Base-by-base conservation (phyloP, 1,284 basidiomycete species). In the Farysia itapuensis region DNA sequence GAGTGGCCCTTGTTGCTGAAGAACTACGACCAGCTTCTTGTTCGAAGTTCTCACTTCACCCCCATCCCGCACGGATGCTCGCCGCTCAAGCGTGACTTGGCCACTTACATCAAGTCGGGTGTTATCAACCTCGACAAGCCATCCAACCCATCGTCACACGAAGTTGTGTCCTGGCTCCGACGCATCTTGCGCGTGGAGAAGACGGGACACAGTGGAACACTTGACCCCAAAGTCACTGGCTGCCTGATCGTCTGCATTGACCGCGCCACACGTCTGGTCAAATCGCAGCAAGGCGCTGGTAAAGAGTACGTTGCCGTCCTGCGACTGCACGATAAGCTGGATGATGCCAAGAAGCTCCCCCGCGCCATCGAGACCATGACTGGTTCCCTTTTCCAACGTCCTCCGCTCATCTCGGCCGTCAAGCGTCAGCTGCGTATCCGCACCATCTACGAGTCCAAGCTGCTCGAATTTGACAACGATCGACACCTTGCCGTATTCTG, bases 51-150 rank as follows among this genome's bases (percentile, higher is more conserved):
- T 52, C 95, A 99, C 81, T 99, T 97, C 78, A 98, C 95, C 7
- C 95, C 95, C 60, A 96, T 99, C 74, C 91, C 94, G 80, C 84
- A 58, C 88, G 92, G 68, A 85, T 78, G 87, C 78, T 90, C 86
- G 70, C 94, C 93, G 24, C 81, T 97, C 72, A 96, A 95, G 81
- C 86, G 94, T 46, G 93, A 97, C 75, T 87, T 97, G 45, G 80
- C 82, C 20, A 82, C 84, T 48, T 97, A 98, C 79, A 85, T 98
- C 79, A 92, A 92, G 87, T 91, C 92, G 57, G 95, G 95, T 68
- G 90, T 96, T 48, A 98, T 99, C 79, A 97, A 98, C 81, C 83
- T 98, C 67, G 95, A 99, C 84, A 99, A 99, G 79, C 95, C 95
- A 20, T 97, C 94, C 36, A 99, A 98, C 80, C 95, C 95, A 7